Conservation (phyloP, 495 filamentous ascomycete genomes). For the Margaritispora aquatica region DNA sequence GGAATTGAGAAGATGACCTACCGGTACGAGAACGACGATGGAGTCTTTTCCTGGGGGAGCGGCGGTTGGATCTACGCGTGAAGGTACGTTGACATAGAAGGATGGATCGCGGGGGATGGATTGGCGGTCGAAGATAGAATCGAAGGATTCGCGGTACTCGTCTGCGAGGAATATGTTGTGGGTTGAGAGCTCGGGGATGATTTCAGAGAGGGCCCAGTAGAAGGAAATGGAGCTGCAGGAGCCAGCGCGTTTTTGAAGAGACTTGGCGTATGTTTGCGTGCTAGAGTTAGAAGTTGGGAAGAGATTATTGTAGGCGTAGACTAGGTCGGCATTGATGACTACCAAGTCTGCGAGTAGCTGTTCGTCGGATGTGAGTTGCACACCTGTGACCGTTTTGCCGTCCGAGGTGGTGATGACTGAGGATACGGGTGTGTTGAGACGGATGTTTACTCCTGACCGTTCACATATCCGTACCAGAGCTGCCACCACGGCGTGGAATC, state of each 20-base stretch:
- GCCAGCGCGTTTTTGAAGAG: slow-evolving; percentile 40
- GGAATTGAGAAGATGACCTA: slow-evolving; percentile 46
- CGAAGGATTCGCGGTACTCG: slow-evolving; percentile 60
- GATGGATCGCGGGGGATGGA: slow-evolving; percentile 54
- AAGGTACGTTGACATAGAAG: slow-evolving; percentile 71
- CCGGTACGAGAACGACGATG: slow-evolving; percentile 60
- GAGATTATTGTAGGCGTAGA: slow-evolving; percentile 64
- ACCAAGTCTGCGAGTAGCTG: slow-evolving; percentile 52
- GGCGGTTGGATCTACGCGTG: slow-evolving; percentile 55
- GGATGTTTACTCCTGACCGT: slow-evolving; percentile 49
- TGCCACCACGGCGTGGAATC: slow-evolving; percentile 55
- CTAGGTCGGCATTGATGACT: slow-evolving; percentile 61
- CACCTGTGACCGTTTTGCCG: slow-evolving; percentile 42
- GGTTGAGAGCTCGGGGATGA: slow-evolving; percentile 50
- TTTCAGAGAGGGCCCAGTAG: slow-evolving; percentile 58
- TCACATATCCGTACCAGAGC: slow-evolving; percentile 50
- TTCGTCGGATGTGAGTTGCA: slow-evolving; percentile 45
- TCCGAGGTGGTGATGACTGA: slow-evolving; percentile 39
- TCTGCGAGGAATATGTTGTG: slow-evolving; percentile 74
- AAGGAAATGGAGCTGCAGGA: slow-evolving; percentile 69
- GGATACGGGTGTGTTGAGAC: slow-evolving; percentile 44
- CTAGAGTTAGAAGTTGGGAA: slow-evolving; percentile 35
- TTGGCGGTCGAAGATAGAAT: slow-evolving; percentile 62
- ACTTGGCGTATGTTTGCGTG: slow-evolving; percentile 33
- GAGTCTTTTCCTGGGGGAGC: slow-evolving; percentile 55